These are phyloP conservation scores for Acanthamoeba castellanii DNA, from an alignment of 208 protist species.

Conservation along the genomic window DNA sequence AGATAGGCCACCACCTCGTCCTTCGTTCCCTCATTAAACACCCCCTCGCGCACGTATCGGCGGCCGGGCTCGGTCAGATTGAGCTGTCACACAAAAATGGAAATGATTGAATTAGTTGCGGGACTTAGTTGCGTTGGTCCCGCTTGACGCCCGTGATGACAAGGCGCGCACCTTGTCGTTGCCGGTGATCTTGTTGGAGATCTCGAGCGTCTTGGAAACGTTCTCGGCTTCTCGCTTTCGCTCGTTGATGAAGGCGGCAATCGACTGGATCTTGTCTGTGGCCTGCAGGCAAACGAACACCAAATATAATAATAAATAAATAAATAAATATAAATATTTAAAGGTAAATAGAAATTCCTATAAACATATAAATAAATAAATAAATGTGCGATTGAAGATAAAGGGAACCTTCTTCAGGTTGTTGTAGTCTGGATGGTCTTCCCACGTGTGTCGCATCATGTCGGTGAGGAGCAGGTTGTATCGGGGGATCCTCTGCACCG, in stretches of 20 bases:
- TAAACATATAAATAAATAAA: no score
- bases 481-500: constrained; percentile 34
- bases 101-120: neutral
- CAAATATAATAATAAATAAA: no score
- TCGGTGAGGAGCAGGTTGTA: constrained; percentile 16
- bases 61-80: constrained; percentile 19
- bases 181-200: constrained; percentile 31
- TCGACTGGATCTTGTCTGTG: constrained; percentile 21
- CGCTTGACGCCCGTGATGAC: neutral
- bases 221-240: constrained; percentile 44
- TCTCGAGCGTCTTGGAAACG: constrained; percentile 5
- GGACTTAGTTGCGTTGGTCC: no score
- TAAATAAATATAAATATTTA: neutral
- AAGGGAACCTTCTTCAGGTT: neutral
- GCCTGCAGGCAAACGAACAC: neutral
- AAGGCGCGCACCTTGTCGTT: constrained; percentile 8
- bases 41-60: constrained; percentile 17
- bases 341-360: no score
- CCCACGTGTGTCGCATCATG: constrained; percentile 48
- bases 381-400: no score
- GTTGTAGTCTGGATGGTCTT: constrained; percentile 14
- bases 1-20: constrained; percentile 42
- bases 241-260: constrained; percentile 61
- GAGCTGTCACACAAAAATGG: neutral
- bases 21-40: constrained; percentile 23